Percentiles rank a stretch among this genome's conserved stretches.
Conservation (phyloP, 179 eudicot species). For the Actinidia arguta region DNA sequence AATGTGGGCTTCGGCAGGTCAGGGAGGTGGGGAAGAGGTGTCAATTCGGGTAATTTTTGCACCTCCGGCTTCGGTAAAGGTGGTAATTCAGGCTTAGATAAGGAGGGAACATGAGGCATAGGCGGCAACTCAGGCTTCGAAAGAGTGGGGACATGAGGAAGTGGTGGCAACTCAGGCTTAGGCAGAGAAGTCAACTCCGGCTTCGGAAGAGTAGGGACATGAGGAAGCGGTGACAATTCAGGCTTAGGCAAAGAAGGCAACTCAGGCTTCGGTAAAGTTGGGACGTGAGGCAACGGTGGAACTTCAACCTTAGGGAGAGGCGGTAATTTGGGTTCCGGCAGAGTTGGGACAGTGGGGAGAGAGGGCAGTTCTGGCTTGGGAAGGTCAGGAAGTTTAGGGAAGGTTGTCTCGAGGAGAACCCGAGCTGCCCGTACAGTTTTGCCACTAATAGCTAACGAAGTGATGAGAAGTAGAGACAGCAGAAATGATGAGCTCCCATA, state of each 20-base stretch:
- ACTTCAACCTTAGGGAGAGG: conserved; percentile 17
- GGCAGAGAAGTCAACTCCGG: no score
- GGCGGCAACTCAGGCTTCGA: no score
- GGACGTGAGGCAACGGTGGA: neutral
- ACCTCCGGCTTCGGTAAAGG: conserved; percentile 1
- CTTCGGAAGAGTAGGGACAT: no score
- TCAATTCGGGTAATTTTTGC: conserved; percentile 24
- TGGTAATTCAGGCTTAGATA: conserved; percentile 15
- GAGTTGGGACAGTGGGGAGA: conserved; percentile 17
- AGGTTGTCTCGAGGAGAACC: conserved; percentile 31
- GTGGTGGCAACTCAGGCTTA: no score
- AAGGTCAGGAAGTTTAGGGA: conserved; percentile 35
- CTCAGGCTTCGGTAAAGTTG: conserved; percentile 15
- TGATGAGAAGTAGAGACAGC: conserved; percentile 13
- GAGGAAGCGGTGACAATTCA: neutral
- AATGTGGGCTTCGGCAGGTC: neutral
- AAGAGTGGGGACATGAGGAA: no score
- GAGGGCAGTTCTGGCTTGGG: conserved; percentile 31
- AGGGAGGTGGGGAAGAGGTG: neutral
- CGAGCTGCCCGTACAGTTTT: conserved; percentile 24
- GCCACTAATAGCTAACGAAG: conserved; percentile 15
- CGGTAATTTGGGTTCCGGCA: conserved; percentile 23
- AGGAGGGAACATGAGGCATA: no score
- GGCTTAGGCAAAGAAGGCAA: conserved; percentile 28
- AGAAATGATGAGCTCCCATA: neutral